phyloP scores from a whole-genome alignment of 371 early-diverging fungal species.

The Mycotypha africana region DNA sequence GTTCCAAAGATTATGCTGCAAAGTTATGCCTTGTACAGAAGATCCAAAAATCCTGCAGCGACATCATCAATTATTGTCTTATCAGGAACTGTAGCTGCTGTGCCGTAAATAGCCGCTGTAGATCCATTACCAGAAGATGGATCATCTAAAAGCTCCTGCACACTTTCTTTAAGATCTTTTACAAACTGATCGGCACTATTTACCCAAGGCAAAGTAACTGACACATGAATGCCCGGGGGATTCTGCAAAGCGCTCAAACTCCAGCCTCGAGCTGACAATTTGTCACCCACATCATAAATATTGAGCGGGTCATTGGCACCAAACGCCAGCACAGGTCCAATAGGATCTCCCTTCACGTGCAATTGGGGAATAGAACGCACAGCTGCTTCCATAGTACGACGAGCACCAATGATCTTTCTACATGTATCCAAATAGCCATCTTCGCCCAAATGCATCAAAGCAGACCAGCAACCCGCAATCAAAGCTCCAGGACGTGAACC shows the following conservation, averaged over 20 bases:
- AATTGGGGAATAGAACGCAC: conserved; percentile 66
- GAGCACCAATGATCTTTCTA: conserved; percentile 73
- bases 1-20: too few species aligned
- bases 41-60: conserved; percentile 80
- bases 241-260: conserved; percentile 84
- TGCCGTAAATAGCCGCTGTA: conserved; percentile 88
- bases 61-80: conserved; percentile 81
- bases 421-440: conserved; percentile 83
- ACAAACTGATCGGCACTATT: conserved; percentile 70
- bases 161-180: conserved; percentile 73
- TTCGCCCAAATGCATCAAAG: conserved; percentile 84
- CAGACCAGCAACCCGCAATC: conserved; percentile 96
- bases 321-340: conserved; percentile 86
- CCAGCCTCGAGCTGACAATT: conserved; percentile 74
- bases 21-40: conserved; percentile 72
- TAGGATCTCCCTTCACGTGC: conserved; percentile 81
- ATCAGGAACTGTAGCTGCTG: conserved; percentile 85
- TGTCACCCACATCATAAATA: conserved; percentile 83
- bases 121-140: conserved; percentile 67
- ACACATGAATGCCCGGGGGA: conserved; percentile 88
- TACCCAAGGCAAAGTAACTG: conserved; percentile 81
- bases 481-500: conserved; percentile 94
- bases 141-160: conserved; percentile 60
- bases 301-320: conserved; percentile 62
- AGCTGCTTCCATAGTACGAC: conserved; percentile 64